A percentile compares a stretch with the other conserved stretches of the same genome.
Conservation (phyloP, 768 basidiomycete species). For the Pleurotus giganteus region DNA sequence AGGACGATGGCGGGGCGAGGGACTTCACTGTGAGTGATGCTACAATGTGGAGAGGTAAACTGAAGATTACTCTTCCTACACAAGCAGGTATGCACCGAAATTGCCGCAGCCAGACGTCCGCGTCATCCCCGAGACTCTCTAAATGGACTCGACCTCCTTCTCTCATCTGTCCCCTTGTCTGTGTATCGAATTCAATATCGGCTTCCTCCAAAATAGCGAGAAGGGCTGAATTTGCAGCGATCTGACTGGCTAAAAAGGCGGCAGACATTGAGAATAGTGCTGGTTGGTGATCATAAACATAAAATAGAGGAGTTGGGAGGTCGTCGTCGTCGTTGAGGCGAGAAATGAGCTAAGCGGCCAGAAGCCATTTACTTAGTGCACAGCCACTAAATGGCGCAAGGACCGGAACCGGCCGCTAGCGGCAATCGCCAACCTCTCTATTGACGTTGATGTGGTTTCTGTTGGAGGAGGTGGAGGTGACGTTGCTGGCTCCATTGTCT, state of each 20-base stretch:
- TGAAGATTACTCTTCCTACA: neutral
- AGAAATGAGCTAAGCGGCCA: too few species aligned
- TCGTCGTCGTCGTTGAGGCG: too few species aligned
- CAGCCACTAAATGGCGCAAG: too few species aligned
- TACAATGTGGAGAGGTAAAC: neutral
- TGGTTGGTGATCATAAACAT: neutral
- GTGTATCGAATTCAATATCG: neutral
- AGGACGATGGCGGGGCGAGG: constrained; percentile 6
- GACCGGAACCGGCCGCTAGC: too few species aligned
- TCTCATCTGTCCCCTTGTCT: neutral
- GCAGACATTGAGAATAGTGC: neutral
- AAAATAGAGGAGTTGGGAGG: too few species aligned
- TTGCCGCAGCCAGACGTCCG: constrained; percentile 4
- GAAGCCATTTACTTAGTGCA: too few species aligned
- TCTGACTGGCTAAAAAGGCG: neutral
- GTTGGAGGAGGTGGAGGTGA: too few species aligned
- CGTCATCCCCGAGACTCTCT: neutral
- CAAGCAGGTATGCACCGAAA: neutral
- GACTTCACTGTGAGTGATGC: constrained; percentile 4
- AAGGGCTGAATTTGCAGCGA: neutral
- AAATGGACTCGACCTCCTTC: neutral
- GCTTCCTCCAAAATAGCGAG: neutral
- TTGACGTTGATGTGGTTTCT: too few species aligned
- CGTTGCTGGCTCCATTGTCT: too few species aligned
- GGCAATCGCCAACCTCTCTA: too few species aligned